Evolutionary conservation across 306 rosid species (phyloP).

Genomic region (Dalbergia cochinchinensis): DNA sequence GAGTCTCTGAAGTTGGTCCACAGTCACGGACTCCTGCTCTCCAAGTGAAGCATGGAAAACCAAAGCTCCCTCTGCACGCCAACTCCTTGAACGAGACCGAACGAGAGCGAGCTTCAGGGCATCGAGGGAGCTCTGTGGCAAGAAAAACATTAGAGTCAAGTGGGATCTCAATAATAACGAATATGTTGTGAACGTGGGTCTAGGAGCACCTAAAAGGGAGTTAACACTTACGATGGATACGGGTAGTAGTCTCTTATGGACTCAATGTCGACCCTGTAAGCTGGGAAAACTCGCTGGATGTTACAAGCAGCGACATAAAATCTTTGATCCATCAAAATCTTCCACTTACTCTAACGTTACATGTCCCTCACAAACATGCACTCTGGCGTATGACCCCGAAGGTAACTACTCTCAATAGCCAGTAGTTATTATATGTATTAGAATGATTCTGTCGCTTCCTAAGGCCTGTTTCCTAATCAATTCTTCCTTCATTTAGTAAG

Average conservation of each 20-base stretch:
- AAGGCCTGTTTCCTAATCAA: too few relatives aligned
- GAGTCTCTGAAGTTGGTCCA: neutral
- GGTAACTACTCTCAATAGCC: too few relatives aligned
- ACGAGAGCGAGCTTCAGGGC: neutral
- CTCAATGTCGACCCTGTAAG: slow-evolving; percentile 9
- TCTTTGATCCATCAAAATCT: slow-evolving; percentile 17
- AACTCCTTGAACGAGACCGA: neutral
- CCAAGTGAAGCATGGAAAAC: neutral
- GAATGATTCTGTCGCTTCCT: too few relatives aligned
- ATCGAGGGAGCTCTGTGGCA: neutral
- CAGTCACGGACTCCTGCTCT: neutral
- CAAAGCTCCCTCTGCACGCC: neutral
- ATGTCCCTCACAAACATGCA: neutral
- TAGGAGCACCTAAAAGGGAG: neutral
- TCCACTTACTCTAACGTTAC: neutral
- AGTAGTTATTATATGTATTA: too few relatives aligned
- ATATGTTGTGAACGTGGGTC: neutral
- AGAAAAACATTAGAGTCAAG: neutral
- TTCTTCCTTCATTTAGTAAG: too few relatives aligned
- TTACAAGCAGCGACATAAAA: neutral
- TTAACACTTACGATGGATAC: neutral
- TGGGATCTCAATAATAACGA: neutral
- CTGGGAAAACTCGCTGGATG: neutral
- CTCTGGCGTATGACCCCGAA: neutral
- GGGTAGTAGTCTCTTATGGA: neutral